Conservation (phyloP, 2,329 filamentous ascomycete genomes). For the Grosmannia serpens region DNA sequence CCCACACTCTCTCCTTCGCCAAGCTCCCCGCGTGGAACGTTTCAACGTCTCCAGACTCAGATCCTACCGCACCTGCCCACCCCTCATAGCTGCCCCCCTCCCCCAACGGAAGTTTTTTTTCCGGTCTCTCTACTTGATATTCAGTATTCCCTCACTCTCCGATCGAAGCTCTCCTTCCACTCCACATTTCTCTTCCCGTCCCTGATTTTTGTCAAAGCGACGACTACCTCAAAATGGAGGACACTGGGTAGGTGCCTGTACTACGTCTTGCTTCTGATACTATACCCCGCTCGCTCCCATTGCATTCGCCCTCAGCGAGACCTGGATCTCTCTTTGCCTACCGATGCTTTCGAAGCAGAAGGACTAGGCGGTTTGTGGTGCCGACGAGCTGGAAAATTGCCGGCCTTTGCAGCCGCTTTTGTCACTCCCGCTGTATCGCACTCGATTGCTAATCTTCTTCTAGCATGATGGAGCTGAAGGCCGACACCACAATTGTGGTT, state of each 20-base stretch:
- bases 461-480: slow-evolving; percentile 90
- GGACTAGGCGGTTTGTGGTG: too few species aligned
- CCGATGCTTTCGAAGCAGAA: background rate
- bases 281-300: background rate
- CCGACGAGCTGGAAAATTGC: too few species aligned
- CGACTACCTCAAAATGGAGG: background rate
- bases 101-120: background rate
- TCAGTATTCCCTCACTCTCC: background rate
- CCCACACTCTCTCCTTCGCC: background rate
- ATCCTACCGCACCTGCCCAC: background rate
- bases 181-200: background rate
- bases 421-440: background rate
- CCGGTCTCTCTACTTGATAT: background rate
- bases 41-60: background rate
- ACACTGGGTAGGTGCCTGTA: background rate
- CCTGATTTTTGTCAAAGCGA: background rate
- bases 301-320: background rate
- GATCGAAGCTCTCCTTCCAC: background rate
- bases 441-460: background rate
- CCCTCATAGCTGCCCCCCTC: background rate
- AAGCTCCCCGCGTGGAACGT: background rate
- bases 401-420: too few species aligned
- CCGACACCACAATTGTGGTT: slow-evolving; percentile 94
- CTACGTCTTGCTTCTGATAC: background rate
- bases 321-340: background rate